These are phyloP conservation scores for Magnusiomyces clavatus DNA, from an alignment of 1,139 yeast species.

Conservation along the genomic window DNA sequence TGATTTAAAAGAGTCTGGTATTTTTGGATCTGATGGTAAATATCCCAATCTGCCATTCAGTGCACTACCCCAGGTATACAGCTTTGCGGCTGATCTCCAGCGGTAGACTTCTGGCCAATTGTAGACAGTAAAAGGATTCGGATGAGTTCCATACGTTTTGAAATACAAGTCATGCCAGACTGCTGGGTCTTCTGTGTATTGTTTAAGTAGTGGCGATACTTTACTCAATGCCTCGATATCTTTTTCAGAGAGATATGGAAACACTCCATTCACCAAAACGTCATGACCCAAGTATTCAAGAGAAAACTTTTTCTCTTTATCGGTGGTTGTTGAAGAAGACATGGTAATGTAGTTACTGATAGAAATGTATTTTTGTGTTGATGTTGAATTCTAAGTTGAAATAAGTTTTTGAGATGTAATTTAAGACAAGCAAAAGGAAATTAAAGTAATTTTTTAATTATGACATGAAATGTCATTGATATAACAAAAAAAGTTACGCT, in stretches of 20 bases:
- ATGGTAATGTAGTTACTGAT: background rate
- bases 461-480: background rate
- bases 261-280: constrained; percentile 25
- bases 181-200: constrained; percentile 20
- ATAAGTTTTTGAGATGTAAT: background rate
- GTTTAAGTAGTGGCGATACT: constrained; percentile 18
- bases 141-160: constrained; percentile 23
- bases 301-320: background rate
- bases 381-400: background rate
- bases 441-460: background rate
- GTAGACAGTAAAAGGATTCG: constrained; percentile 19
- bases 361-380: constrained; percentile 11
- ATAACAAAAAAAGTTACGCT: too few relatives aligned
- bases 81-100: constrained; percentile 37
- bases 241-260: constrained; percentile 20
- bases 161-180: constrained; percentile 28
- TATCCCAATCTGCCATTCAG: constrained; percentile 54
- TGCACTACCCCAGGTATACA: constrained; percentile 60
- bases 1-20: background rate
- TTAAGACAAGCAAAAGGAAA: background rate
- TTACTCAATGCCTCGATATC: constrained; percentile 23
- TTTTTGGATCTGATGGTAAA: constrained; percentile 16
- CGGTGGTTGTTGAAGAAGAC: too few relatives aligned
- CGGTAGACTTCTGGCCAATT: constrained; percentile 49
- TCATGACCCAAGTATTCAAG: constrained; percentile 22